Evolutionary conservation across 139 green algal species (phyloP).

Genomic region (Asterochloris erici): DNA sequence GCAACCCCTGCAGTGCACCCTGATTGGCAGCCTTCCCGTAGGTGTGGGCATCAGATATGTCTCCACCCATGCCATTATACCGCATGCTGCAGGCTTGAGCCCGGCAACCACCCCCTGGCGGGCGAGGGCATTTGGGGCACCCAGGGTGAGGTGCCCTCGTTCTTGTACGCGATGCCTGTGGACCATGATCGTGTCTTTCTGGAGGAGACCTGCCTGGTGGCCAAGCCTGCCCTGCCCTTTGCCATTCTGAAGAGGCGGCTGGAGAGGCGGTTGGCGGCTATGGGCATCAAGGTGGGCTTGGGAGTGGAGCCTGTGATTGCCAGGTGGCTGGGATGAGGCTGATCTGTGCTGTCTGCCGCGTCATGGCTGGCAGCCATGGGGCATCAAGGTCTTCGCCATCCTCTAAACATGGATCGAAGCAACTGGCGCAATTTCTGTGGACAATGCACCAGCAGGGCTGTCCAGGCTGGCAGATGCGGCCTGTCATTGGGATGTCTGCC

Average conservation of each 20-base stretch:
- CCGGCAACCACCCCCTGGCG: slow-evolving; percentile 58
- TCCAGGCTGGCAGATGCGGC: too few relatives aligned
- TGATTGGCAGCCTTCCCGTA: too few relatives aligned
- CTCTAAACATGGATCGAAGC: too few relatives aligned
- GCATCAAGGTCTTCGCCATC: too few relatives aligned
- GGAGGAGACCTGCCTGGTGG: slow-evolving; percentile 83
- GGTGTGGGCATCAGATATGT: too few relatives aligned
- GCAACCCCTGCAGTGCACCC: too few relatives aligned
- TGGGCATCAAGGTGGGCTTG: slow-evolving; percentile 58
- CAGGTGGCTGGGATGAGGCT: not conserved
- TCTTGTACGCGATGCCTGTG: slow-evolving; percentile 82
- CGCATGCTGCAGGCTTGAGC: slow-evolving; percentile 13
- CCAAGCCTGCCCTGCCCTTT: slow-evolving; percentile 77
- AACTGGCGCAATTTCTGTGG: too few relatives aligned
- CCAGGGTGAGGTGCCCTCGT: slow-evolving; percentile 62
- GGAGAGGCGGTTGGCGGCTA: slow-evolving; percentile 55
- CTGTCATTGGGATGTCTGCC: too few relatives aligned
- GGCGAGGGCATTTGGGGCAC: slow-evolving; percentile 72
- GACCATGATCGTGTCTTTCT: slow-evolving; percentile 63
- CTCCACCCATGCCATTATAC: too few relatives aligned
- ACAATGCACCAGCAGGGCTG: too few relatives aligned
- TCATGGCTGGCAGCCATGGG: too few relatives aligned
- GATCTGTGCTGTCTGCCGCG: not conserved
- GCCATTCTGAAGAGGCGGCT: slow-evolving; percentile 69
- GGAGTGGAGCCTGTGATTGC: not conserved